phyloP scores from a whole-genome alignment of 2,329 filamentous ascomycete genomes.

The Nothophoma quercina region DNA sequence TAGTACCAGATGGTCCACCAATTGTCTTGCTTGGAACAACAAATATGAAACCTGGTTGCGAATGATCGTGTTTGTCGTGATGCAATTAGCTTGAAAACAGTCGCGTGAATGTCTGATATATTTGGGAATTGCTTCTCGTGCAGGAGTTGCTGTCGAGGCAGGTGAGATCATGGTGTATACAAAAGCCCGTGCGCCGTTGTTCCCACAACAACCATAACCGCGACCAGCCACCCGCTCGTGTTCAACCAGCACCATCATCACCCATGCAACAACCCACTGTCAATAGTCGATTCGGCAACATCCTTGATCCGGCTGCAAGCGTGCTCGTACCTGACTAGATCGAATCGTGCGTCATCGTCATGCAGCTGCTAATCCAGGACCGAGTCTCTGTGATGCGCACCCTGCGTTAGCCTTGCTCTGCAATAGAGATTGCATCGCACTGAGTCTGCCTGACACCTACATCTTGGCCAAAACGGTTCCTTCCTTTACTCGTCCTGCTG shows the following conservation, averaged over 20 bases:
- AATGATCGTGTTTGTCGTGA: not conserved
- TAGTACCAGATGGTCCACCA: slow-evolving; percentile 9
- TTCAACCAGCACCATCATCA: not conserved
- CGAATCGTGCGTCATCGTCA: slow-evolving; percentile 10
- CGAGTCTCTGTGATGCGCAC: slow-evolving; percentile 8
- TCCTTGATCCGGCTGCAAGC: slow-evolving; percentile 3
- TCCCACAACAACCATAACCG: slow-evolving; percentile 7
- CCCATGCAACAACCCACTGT: slow-evolving; percentile 8
- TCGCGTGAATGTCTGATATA: not conserved
- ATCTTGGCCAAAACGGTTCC: slow-evolving; percentile 11
- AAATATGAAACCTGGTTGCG: slow-evolving; percentile 3
- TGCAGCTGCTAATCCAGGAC: slow-evolving; percentile 8
- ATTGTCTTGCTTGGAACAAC: not conserved
- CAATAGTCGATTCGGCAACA: not conserved
- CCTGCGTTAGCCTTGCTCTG: slow-evolving; percentile 7
- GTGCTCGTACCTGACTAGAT: slow-evolving; percentile 14
- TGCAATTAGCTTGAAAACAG: not conserved
- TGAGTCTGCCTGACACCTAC: slow-evolving; percentile 10
- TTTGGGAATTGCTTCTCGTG: not conserved
- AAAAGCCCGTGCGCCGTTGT: not conserved
- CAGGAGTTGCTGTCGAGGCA: not conserved
- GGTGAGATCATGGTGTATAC: slow-evolving; percentile 4
- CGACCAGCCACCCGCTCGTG: slow-evolving; percentile 6
- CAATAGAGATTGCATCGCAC: not conserved
- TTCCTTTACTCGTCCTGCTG: slow-evolving; percentile 1